Evolutionary conservation across 768 basidiomycete species (phyloP).

Genomic region (Termitomyces sp.): DNA sequence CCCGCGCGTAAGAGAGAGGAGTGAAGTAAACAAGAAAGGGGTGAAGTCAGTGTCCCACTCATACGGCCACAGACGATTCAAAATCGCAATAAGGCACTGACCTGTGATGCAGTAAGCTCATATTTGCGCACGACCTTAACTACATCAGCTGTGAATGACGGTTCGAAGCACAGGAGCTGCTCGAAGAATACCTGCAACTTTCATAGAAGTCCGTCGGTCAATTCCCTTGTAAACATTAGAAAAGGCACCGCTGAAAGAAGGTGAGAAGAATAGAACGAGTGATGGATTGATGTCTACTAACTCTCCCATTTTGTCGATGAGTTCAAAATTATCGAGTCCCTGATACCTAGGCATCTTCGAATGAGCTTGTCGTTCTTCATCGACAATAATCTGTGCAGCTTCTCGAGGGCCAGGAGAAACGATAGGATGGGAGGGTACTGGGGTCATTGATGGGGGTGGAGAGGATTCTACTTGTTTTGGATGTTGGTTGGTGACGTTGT

Average conservation of each 20-base stretch:
- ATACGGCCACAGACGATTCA: slow-evolving; percentile 15
- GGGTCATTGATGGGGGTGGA: slow-evolving; percentile 25
- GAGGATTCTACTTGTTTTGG: slow-evolving; percentile 19
- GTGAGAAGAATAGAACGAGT: slow-evolving; percentile 12
- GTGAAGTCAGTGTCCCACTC: slow-evolving; percentile 16
- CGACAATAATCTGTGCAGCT: slow-evolving; percentile 62
- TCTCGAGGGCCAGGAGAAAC: slow-evolving; percentile 27
- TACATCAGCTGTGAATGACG: slow-evolving; percentile 24
- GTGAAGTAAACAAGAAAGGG: slow-evolving; percentile 17
- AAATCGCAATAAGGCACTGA: slow-evolving; percentile 31
- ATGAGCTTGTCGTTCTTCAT: slow-evolving; percentile 70
- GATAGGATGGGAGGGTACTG: slow-evolving; percentile 14
- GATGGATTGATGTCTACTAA: slow-evolving; percentile 36
- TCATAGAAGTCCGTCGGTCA: slow-evolving; percentile 66
- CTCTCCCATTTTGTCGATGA: slow-evolving; percentile 92
- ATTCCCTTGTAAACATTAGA: slow-evolving; percentile 97
- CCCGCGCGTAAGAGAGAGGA: slow-evolving; percentile 27
- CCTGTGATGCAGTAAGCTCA: slow-evolving; percentile 88
- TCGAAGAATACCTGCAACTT: slow-evolving; percentile 67
- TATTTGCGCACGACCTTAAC: slow-evolving; percentile 95
- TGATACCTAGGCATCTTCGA: slow-evolving; percentile 80
- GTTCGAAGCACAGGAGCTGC: slow-evolving; percentile 6
- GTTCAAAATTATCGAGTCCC: slow-evolving; percentile 75
- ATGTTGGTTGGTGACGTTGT: slow-evolving; percentile 22
- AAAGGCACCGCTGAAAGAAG: slow-evolving; percentile 73